These are phyloP conservation scores for Globisporangium middletonii DNA, from an alignment of 352 stramenopile genomes.

Conservation along the genomic window DNA sequence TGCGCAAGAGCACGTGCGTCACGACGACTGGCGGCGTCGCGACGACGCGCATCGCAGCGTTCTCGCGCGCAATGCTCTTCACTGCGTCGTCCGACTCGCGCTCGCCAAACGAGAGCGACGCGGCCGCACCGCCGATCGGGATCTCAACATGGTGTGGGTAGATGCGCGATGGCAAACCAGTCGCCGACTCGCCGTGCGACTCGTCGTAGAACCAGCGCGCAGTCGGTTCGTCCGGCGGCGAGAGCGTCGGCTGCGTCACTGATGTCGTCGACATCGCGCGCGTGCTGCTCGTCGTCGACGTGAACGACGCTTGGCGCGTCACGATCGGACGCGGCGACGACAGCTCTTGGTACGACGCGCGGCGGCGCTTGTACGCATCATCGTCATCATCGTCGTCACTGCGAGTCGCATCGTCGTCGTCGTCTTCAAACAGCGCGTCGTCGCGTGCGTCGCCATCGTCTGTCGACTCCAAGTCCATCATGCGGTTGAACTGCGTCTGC, in stretches of 20 bases:
- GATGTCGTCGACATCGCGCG: constrained; percentile 31
- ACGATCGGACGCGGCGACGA: constrained; percentile 49
- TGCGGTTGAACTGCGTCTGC: constrained; percentile 58
- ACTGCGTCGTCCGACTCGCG: constrained; percentile 75
- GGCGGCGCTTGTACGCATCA: constrained; percentile 5
- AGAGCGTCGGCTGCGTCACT: constrained; percentile 35
- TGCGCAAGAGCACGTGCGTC: constrained; percentile 74
- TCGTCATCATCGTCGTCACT: constrained; percentile 17
- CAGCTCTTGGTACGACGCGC: constrained; percentile 18
- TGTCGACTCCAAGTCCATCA: constrained; percentile 64
- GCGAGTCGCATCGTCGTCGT: constrained; percentile 24
- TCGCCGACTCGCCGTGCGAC: constrained; percentile 11
- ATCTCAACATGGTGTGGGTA: constrained; percentile 87
- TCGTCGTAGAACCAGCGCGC: constrained; percentile 83
- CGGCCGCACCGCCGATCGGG: constrained; percentile 70
- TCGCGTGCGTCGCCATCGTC: constrained; percentile 29
- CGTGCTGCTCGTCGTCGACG: constrained; percentile 44
- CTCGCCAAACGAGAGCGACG: constrained; percentile 82
- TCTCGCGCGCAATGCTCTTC: constrained; percentile 64
- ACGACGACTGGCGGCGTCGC: constrained; percentile 56
- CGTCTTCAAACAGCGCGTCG: constrained; percentile 13
- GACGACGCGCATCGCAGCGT: constrained; percentile 33
- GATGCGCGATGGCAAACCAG: constrained; percentile 64
- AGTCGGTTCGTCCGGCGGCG: constrained; percentile 63
- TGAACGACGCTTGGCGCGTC: constrained; percentile 43